Conservation (phyloP, 768 basidiomycete genomes). For the Stropharia rugosoannulata region DNA sequence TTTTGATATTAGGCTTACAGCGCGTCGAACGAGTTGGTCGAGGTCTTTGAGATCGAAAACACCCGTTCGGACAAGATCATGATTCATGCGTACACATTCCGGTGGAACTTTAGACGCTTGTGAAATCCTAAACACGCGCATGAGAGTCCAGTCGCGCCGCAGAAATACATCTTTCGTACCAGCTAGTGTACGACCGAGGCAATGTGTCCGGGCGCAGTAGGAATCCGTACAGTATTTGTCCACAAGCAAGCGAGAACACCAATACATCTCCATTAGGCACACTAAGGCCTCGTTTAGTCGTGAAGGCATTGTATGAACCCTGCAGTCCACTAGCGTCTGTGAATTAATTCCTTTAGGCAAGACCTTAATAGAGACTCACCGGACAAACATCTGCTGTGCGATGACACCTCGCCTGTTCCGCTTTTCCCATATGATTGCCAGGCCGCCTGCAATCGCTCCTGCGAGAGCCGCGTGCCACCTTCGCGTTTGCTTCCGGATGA, state of each 20-base stretch:
- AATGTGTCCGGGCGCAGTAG: constrained; percentile 82
- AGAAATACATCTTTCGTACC: constrained; percentile 42
- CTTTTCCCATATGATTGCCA: constrained; percentile 80
- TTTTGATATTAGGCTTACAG: constrained; percentile 33
- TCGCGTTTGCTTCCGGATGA: constrained; percentile 65
- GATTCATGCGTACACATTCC: constrained; percentile 61
- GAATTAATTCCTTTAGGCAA: neutral
- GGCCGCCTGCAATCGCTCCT: constrained; percentile 69
- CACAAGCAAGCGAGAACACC: constrained; percentile 80
- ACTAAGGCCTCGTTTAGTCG: constrained; percentile 60
- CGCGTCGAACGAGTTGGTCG: constrained; percentile 47
- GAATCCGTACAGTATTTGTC: constrained; percentile 84
- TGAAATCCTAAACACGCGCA: constrained; percentile 53
- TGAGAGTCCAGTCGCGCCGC: neutral
- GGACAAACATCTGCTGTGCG: constrained; percentile 87
- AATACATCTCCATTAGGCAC: constrained; percentile 85
- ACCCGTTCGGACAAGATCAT: constrained; percentile 56
- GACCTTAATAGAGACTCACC: constrained; percentile 42
- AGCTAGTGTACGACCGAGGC: constrained; percentile 70
- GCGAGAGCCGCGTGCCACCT: constrained; percentile 82
- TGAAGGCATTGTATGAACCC: constrained; percentile 81
- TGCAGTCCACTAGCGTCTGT: constrained; percentile 69
- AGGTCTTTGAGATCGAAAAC: constrained; percentile 55
- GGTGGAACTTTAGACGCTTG: constrained; percentile 64
- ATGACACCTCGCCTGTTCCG: constrained; percentile 60